A percentile compares a stretch with the other conserved stretches of the same genome.
phyloP scores from a whole-genome alignment of 1,284 basidiomycete genomes.

The Naganishia sp. region DNA sequence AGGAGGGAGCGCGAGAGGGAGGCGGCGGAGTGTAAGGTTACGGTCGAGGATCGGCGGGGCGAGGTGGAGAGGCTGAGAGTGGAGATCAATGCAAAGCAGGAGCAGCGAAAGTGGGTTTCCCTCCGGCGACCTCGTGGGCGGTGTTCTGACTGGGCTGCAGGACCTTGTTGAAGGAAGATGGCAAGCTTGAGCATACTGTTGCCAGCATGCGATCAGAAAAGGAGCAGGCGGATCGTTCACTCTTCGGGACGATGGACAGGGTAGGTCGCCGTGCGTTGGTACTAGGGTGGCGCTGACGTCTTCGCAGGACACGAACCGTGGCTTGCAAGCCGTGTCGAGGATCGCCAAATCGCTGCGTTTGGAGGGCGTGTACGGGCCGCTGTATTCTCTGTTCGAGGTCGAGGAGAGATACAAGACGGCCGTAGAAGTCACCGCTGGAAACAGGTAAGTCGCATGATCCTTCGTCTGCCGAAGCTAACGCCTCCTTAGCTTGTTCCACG shows the following conservation, averaged over 20 bases:
- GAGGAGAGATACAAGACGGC: conserved; percentile 92
- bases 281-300: conserved; percentile 1
- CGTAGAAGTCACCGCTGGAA: conserved; percentile 91
- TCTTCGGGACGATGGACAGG: conserved; percentile 94
- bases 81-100: conserved; percentile 69
- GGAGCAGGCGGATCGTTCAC: conserved; percentile 71
- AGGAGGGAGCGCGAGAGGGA: conserved; percentile 62
- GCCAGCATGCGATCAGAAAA: conserved; percentile 77
- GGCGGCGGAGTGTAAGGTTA: conserved; percentile 68
- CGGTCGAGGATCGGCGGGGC: conserved; percentile 73
- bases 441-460: conserved; percentile 64
- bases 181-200: conserved; percentile 76
- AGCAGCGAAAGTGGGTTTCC: conserved; percentile 69
- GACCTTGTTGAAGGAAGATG: conserved; percentile 92
- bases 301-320: conserved; percentile 79
- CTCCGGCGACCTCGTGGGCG: neutral
- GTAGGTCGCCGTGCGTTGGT: conserved; percentile 54
- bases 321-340: conserved; percentile 77
- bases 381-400: conserved; percentile 92
- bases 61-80: conserved; percentile 68
- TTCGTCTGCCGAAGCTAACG: neutral
- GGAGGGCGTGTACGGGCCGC: conserved; percentile 80
- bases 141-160: conserved; percentile 40
- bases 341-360: conserved; percentile 75
- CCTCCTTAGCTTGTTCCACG: conserved; percentile 78